phyloP scores from a whole-genome alignment of 2,329 filamentous ascomycete species.

The Arachnopeziza araneosa region DNA sequence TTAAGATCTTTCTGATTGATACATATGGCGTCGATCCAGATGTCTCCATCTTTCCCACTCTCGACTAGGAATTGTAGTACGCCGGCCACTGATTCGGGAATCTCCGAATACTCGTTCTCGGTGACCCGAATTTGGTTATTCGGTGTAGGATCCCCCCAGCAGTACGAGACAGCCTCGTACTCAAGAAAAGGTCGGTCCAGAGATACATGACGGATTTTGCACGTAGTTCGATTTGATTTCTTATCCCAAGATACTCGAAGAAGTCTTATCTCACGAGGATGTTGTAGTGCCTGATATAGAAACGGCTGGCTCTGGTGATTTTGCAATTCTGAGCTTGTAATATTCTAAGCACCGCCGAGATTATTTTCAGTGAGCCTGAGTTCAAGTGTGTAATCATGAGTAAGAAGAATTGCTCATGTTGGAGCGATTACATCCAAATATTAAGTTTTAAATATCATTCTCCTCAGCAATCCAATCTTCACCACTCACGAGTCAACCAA shows the following conservation, averaged over 20 bases:
- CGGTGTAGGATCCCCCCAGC: neutral
- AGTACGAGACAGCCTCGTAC: neutral
- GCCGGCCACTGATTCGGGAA: neutral
- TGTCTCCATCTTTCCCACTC: neutral
- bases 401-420: neutral
- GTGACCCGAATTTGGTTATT: neutral
- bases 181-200: neutral
- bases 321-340: too few species aligned
- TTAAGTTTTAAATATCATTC: neutral
- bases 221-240: neutral
- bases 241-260: neutral
- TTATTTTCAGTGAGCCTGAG: too few species aligned
- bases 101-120: neutral
- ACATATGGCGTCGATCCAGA: neutral
- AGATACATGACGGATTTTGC: neutral
- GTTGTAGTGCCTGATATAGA: neutral
- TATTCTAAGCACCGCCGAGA: too few species aligned
- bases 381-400: neutral
- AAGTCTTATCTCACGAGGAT: neutral
- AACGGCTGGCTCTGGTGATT: neutral
- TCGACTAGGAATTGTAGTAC: neutral
- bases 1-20: neutral
- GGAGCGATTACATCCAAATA: neutral
- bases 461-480: neutral
- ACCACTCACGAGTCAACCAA: slow-evolving; percentile 10